A percentile compares a stretch with the other conserved stretches of the same genome.
Evolutionary conservation across 2,329 filamentous ascomycete genomes (phyloP).

Genomic region (Rhynchosporium secalis): DNA sequence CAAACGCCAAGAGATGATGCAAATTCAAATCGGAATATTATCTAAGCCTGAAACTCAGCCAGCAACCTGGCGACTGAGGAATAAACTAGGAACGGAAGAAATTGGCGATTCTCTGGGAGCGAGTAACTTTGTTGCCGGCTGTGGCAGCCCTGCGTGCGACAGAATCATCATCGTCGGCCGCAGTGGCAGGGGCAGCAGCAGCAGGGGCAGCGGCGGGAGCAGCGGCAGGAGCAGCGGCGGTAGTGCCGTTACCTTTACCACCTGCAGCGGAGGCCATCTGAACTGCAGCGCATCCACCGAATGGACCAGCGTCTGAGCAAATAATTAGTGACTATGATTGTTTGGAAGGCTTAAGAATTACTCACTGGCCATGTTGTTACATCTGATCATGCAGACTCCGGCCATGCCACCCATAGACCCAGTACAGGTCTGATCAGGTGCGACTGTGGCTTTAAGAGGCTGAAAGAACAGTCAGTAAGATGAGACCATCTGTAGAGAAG

Average conservation of each 20-base stretch:
- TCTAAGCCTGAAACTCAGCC: background rate
- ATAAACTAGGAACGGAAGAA: background rate
- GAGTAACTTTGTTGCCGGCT: constrained; percentile 15
- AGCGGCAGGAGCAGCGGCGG: constrained; percentile 5
- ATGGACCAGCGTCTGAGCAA: constrained; percentile 52
- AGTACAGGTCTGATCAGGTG: constrained; percentile 56
- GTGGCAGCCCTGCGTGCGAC: too few relatives aligned
- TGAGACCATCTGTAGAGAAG: background rate
- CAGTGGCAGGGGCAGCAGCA: too few relatives aligned
- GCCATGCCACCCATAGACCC: constrained; percentile 59
- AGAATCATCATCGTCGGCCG: too few relatives aligned
- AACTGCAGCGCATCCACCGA: constrained; percentile 60
- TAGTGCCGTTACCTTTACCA: constrained; percentile 22
- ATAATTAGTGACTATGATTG: background rate
- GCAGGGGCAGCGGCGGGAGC: too few relatives aligned
- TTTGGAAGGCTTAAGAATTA: background rate
- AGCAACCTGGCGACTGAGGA: background rate
- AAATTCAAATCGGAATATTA: constrained; percentile 8
- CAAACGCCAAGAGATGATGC: constrained; percentile 8
- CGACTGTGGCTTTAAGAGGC: constrained; percentile 59
- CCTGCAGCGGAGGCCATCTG: constrained; percentile 43
- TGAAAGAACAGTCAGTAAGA: constrained; percentile 28
- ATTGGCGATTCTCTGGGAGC: background rate
- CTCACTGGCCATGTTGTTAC: constrained; percentile 56
- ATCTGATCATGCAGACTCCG: constrained; percentile 63